These are phyloP conservation scores for Pseudoperonospora humuli DNA, from an alignment of 352 stramenopile genomes.

Conservation along the genomic window DNA sequence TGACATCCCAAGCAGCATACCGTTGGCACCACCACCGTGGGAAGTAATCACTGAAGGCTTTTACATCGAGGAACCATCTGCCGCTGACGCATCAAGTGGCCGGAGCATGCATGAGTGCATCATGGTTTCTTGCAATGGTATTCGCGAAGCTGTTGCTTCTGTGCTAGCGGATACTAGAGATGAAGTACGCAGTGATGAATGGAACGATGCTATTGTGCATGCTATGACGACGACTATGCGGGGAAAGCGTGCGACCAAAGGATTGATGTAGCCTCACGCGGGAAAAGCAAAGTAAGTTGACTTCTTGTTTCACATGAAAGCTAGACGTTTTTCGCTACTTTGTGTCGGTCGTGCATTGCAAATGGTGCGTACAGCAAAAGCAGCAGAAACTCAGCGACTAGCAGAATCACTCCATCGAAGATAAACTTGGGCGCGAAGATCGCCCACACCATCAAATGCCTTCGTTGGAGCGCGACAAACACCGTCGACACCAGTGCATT, in stretches of 20 bases:
- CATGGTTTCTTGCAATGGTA: constrained; percentile 43
- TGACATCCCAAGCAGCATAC: constrained; percentile 28
- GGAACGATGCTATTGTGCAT: constrained; percentile 41
- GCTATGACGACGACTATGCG: constrained; percentile 29
- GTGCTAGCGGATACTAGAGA: constrained; percentile 7
- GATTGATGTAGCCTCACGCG: not conserved
- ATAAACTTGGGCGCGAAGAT: constrained; percentile 90
- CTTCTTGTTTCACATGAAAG: not conserved
- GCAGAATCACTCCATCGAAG: constrained; percentile 65
- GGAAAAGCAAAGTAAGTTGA: not conserved
- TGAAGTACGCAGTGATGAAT: constrained; percentile 31
- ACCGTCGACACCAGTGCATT: constrained; percentile 63
- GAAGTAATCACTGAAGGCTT: constrained; percentile 38
- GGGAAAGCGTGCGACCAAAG: not conserved
- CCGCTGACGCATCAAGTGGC: constrained; percentile 19
- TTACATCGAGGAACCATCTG: constrained; percentile 46
- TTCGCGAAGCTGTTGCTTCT: constrained; percentile 37
- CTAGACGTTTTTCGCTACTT: constrained; percentile 7
- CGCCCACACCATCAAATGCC: constrained; percentile 90
- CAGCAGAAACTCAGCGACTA: constrained; percentile 42
- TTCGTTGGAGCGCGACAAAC: constrained; percentile 79
- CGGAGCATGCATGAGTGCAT: constrained; percentile 35
- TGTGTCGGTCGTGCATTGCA: constrained; percentile 5
- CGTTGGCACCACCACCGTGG: constrained; percentile 20
- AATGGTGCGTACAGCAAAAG: constrained; percentile 31